These are phyloP conservation scores for Saccharomycopsis amapae DNA, from an alignment of 805 yeast genomes.

Conservation along the genomic window DNA sequence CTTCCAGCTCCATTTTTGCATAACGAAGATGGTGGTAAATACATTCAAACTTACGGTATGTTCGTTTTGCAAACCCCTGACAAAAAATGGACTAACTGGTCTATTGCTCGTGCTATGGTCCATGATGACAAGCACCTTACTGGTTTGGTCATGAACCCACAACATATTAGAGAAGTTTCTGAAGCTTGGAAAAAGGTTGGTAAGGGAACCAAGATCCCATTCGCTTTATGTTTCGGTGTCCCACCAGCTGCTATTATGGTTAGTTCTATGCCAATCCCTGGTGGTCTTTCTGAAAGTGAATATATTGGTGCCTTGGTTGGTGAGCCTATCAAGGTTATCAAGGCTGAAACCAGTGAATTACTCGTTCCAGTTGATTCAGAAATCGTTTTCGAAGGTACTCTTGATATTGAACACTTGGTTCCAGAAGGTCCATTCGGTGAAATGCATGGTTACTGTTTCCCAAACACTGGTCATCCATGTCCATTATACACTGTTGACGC, in stretches of 20 bases:
- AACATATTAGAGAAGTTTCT: neutral
- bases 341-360: neutral
- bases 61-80: constrained; percentile 1
- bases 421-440: constrained; percentile 1
- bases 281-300: neutral
- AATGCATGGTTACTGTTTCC: constrained; percentile 3
- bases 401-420: neutral
- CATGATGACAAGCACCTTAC: neutral
- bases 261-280: constrained; percentile 4
- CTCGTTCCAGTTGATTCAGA: neutral
- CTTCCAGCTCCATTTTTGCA: neutral
- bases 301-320: constrained; percentile 1
- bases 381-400: constrained; percentile 1
- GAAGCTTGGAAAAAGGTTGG: neutral
- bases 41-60: constrained; percentile 1
- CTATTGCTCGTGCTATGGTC: neutral
- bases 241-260: neutral
- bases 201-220: constrained; percentile 1
- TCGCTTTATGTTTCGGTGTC: neutral
- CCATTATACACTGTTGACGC: neutral
- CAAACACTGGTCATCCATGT: neutral
- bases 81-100: neutral
- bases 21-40: constrained; percentile 1
- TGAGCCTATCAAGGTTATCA: constrained; percentile 1
- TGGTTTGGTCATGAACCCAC: constrained; percentile 1